Evolutionary conservation across 208 protist genomes (phyloP), one percentile per base, ranked within the genome.

Genomic region (Acanthamoeba sp.): DNA sequence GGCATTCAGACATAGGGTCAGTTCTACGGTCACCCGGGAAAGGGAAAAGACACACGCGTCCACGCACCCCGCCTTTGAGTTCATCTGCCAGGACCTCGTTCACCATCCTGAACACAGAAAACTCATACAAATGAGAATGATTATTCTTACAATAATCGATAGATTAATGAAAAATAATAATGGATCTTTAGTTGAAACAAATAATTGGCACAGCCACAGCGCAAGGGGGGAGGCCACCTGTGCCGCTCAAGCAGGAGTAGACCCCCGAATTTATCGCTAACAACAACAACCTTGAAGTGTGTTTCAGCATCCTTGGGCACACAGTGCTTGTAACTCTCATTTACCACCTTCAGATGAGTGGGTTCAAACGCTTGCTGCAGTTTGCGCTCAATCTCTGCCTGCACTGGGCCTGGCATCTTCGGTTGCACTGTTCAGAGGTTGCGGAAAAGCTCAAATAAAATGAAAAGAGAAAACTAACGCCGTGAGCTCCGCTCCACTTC

Each of bases 251-350:
- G 16, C 2, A 96, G 91, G 10, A 40, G 55, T 0, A 69, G 22
- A 40, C 71, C 94, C 0, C 91, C 48, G 55, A 96, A 96, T 32
- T 50, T 57, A 3, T 91, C 84, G 38, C 92, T 95, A 4, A 96
- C 93, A 22, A 96, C 85, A 3, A 96, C 88, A 0, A 96, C 95
- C 50, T 96, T 96, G 62, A 96, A 96, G 57, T 96, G 95, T 18
- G 95, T 96, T 78, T 96, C 95, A 1, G 95, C 38, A 16, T 64
- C 88, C 24, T 66, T 69, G 22, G 95, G 95, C 40, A 96, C 95
- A 57, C 48, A 78, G 95, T 96, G 95, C 80, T 84, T 95, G 82
- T 88, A 57, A n/a, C 82, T 94, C 93, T 96, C 95, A 50, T 96
- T 96, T 2, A 91, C 32, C 3, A 96, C 94, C 57, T 96, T 40